Evolutionary conservation across 176 grass and related monocot species (phyloP).

Genomic region (Triticum timopheevii): DNA sequence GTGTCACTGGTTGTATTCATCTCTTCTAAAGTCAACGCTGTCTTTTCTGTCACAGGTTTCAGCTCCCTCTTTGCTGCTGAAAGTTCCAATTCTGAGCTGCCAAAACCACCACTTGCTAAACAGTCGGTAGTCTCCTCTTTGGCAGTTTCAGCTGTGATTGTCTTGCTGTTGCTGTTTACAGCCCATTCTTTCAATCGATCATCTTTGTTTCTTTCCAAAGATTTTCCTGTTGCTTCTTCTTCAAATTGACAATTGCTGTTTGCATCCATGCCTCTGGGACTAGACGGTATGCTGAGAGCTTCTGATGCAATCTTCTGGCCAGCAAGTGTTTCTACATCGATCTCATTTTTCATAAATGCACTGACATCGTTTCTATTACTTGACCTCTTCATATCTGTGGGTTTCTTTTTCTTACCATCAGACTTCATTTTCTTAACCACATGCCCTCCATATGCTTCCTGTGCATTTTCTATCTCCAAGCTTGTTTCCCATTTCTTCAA

Average conservation of each 20-base stretch:
- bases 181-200: slow-evolving; percentile 34
- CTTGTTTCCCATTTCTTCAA: slow-evolving; percentile 51
- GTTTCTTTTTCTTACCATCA: slow-evolving; percentile 53
- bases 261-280: slow-evolving; percentile 33
- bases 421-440: slow-evolving; percentile 54
- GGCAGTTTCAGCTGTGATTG: slow-evolving; percentile 36
- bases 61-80: slow-evolving; percentile 41
- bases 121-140: slow-evolving; percentile 38
- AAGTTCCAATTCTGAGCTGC: slow-evolving; percentile 45
- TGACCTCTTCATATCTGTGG: slow-evolving; percentile 43
- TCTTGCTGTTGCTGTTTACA: slow-evolving; percentile 29
- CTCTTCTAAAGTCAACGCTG: slow-evolving; percentile 44
- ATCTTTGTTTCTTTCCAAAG: slow-evolving; percentile 44
- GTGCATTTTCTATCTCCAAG: slow-evolving; percentile 34
- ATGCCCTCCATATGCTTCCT: slow-evolving; percentile 43
- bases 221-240: slow-evolving; percentile 38
- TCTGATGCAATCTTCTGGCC: slow-evolving; percentile 48
- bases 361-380: slow-evolving; percentile 41
- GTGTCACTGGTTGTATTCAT: slow-evolving; percentile 47
- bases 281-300: slow-evolving; percentile 47
- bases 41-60: slow-evolving; percentile 58
- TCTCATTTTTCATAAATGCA: slow-evolving; percentile 46
- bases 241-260: slow-evolving; percentile 42
- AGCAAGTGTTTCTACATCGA: slow-evolving; percentile 46
- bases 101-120: slow-evolving; percentile 49